phyloP scores from a whole-genome alignment of 768 basidiomycete species.

The Leccinum imitatum region DNA sequence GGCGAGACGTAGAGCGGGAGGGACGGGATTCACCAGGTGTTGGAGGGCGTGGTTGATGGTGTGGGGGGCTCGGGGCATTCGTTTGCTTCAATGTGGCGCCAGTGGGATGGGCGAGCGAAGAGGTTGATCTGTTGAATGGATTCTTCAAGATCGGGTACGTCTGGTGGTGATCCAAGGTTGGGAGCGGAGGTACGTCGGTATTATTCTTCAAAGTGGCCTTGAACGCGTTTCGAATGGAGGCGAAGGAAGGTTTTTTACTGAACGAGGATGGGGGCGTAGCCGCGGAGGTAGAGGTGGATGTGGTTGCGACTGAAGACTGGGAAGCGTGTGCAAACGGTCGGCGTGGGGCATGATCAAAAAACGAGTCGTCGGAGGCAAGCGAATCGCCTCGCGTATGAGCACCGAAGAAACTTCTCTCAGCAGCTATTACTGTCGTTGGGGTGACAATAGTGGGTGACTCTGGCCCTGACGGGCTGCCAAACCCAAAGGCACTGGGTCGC shows the following conservation, averaged over 20 bases:
- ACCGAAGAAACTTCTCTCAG: constrained; percentile 60
- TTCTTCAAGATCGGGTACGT: constrained; percentile 73
- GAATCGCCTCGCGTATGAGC: constrained; percentile 75
- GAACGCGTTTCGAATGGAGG: constrained; percentile 85
- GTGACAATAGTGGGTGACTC: constrained; percentile 68
- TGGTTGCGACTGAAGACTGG: constrained; percentile 65
- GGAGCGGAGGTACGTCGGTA: constrained; percentile 73
- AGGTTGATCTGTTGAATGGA: constrained; percentile 80
- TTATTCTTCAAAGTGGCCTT: constrained; percentile 56
- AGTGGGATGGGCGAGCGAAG: constrained; percentile 59
- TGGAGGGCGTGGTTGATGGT: constrained; percentile 52
- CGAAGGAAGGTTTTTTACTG: constrained; percentile 81
- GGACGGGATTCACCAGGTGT: constrained; percentile 50
- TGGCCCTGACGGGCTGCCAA: constrained; percentile 48
- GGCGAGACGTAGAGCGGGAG: constrained; percentile 39
- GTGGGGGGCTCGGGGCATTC: constrained; percentile 47
- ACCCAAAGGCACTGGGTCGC: constrained; percentile 51
- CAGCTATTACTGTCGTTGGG: constrained; percentile 40
- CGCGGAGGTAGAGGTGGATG: constrained; percentile 29
- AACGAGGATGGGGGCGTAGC: constrained; percentile 45
- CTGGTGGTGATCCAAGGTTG: constrained; percentile 59
- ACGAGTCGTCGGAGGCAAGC: constrained; percentile 73
- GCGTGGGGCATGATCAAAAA: constrained; percentile 55
- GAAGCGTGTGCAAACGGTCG: constrained; percentile 69
- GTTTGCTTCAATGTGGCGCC: constrained; percentile 40